phyloP scores from a whole-genome alignment of 768 basidiomycete genomes.

The Collybia nuda region DNA sequence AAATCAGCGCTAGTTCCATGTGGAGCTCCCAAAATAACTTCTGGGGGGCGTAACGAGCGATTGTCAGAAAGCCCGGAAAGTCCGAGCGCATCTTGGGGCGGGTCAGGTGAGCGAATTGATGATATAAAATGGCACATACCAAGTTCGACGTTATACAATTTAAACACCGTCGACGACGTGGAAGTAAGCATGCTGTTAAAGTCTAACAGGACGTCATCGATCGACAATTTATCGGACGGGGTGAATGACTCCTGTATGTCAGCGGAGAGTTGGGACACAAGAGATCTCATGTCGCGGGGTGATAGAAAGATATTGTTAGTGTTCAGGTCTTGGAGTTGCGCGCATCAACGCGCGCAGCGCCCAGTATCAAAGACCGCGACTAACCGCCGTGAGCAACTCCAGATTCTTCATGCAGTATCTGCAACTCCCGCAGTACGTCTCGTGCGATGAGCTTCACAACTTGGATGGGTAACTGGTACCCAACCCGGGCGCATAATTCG shows the following conservation, averaged over 20 bases:
- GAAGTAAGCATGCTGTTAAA: conserved; percentile 10
- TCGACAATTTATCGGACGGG: conserved; percentile 1
- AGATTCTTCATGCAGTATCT: conserved; percentile 10
- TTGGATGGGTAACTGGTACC: conserved; percentile 20
- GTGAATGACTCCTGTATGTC: conserved; percentile 4
- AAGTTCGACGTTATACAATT: neutral
- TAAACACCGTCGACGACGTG: conserved; percentile 7
- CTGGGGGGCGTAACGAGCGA: conserved; percentile 20
- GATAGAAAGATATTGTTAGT: conserved; percentile 16
- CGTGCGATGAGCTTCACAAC: conserved; percentile 25
- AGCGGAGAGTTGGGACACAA: conserved; percentile 14
- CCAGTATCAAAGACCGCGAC: conserved; percentile 1
- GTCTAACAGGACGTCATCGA: conserved; percentile 6
- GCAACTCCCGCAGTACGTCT: conserved; percentile 21
- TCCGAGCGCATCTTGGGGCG: conserved; percentile 3
- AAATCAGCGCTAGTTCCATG: conserved; percentile 20
- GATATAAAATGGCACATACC: neutral
- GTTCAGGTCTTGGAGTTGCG: conserved; percentile 20
- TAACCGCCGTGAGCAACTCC: conserved; percentile 16
- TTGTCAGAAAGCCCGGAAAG: neutral
- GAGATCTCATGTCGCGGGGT: conserved; percentile 11
- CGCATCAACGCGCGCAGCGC: neutral
- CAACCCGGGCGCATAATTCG: conserved; percentile 19
- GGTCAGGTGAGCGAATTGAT: neutral
- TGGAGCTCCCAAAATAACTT: conserved; percentile 19